These are phyloP conservation scores for Calocybe cyanea DNA, from an alignment of 768 basidiomycete species.

Conservation along the genomic window DNA sequence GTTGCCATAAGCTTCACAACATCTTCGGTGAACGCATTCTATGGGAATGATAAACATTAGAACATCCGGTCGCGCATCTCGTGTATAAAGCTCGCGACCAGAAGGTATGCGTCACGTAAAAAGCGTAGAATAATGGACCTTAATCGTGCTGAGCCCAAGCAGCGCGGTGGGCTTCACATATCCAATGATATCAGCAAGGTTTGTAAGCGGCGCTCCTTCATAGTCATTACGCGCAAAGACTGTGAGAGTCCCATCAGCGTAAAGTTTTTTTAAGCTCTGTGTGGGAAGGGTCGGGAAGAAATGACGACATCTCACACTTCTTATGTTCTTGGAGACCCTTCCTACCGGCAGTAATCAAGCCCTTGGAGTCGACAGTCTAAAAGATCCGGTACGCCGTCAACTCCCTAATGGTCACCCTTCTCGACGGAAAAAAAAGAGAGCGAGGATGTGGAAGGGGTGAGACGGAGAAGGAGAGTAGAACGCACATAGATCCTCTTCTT, in stretches of 20 bases:
- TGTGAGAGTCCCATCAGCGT: conserved; percentile 40
- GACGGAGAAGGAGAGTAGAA: conserved; percentile 4
- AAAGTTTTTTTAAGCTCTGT: neutral
- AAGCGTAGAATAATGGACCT: conserved; percentile 23
- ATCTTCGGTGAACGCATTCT: conserved; percentile 62
- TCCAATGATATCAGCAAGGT: conserved; percentile 62
- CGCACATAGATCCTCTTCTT: conserved; percentile 62
- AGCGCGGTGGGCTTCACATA: conserved; percentile 76
- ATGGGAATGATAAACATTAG: conserved; percentile 7
- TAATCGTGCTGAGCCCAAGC: conserved; percentile 65
- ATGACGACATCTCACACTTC: conserved; percentile 44
- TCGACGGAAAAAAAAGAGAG: neutral
- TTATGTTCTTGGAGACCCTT: conserved; percentile 72
- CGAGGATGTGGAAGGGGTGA: neutral
- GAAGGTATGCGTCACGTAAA: neutral
- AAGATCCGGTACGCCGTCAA: conserved; percentile 1
- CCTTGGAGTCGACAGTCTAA: conserved; percentile 74
- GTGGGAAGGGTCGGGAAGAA: neutral
- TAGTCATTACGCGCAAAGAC: conserved; percentile 75
- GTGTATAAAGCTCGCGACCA: conserved; percentile 9
- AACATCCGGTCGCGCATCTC: no score
- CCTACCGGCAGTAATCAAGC: conserved; percentile 68
- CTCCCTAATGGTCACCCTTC: neutral
- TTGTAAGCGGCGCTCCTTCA: conserved; percentile 54
- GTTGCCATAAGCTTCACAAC: conserved; percentile 62